Evolutionary conservation across 192 early-diverging fungal genomes (phyloP).

Genomic region (Coemansia sp.): DNA sequence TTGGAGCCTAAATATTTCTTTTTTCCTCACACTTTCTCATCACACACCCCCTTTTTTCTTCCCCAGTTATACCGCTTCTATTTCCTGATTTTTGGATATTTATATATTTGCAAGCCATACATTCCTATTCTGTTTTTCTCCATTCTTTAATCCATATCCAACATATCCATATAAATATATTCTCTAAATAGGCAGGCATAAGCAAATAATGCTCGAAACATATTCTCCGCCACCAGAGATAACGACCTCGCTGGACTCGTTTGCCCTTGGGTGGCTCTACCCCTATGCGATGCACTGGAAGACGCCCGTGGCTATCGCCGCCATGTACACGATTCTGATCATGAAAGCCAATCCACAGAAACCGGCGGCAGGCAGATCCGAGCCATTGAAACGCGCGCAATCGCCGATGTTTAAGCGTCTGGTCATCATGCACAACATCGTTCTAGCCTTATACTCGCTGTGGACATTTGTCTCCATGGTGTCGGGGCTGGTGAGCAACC

Average conservation of each 20-base stretch:
- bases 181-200: background rate
- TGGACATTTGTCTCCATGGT: slow-evolving; percentile 68
- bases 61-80: background rate
- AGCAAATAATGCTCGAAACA: slow-evolving; percentile 27
- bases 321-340: slow-evolving; percentile 55
- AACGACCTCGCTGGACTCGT: slow-evolving; percentile 43
- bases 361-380: background rate
- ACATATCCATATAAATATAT: background rate
- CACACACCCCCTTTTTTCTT: background rate
- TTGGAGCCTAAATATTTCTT: background rate
- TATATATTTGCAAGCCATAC: background rate
- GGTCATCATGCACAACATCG: slow-evolving; percentile 75
- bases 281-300: slow-evolving; percentile 72
- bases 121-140: background rate
- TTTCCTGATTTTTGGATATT: slow-evolving; percentile 4
- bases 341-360: slow-evolving; percentile 43
- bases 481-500: slow-evolving; percentile 54
- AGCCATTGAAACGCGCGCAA: slow-evolving; percentile 20
- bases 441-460: slow-evolving; percentile 68
- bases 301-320: slow-evolving; percentile 61
- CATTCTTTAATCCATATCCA: background rate
- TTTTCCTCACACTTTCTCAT: background rate
- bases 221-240: slow-evolving; percentile 37
- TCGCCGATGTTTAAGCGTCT: slow-evolving; percentile 64
- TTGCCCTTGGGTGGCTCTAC: slow-evolving; percentile 69